Conservation (phyloP, 2,329 filamentous ascomycete species). For the Fusarium gaditjirri region DNA sequence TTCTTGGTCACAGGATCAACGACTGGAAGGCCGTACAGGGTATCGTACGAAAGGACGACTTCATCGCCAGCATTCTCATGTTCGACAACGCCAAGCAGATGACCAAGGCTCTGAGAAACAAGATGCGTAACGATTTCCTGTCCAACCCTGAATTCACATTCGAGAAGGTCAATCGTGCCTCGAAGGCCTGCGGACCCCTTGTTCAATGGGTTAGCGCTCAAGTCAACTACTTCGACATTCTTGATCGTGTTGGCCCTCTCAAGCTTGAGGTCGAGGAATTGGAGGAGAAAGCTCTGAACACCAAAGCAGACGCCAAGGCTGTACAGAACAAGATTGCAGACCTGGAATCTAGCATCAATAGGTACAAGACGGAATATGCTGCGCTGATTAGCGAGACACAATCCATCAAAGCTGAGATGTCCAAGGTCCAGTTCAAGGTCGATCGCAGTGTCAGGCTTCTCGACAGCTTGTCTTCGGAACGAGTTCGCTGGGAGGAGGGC, state of each 20-base stretch:
- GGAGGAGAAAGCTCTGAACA: slow-evolving; percentile 89
- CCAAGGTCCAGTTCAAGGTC: slow-evolving; percentile 95
- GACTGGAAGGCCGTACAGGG: slow-evolving; percentile 93
- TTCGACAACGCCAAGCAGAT: slow-evolving; percentile 97
- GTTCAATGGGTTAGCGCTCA: slow-evolving; percentile 98
- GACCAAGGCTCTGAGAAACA: slow-evolving; percentile 82
- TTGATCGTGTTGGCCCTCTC: slow-evolving; percentile 92
- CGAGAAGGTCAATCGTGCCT: slow-evolving; percentile 94
- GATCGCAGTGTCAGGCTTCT: slow-evolving; percentile 94
- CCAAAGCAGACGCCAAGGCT: slow-evolving; percentile 91
- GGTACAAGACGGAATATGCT: slow-evolving; percentile 96
- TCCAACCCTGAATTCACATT: slow-evolving; percentile 96
- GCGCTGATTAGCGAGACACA: slow-evolving; percentile 96
- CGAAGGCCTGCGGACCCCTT: slow-evolving; percentile 94
- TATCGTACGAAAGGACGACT: slow-evolving; percentile 91
- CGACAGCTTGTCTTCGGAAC: slow-evolving; percentile 93
- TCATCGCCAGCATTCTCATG: slow-evolving; percentile 96
- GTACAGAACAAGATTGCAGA: slow-evolving; percentile 87
- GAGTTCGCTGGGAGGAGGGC: slow-evolving; percentile 93
- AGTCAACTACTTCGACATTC: slow-evolving; percentile 96
- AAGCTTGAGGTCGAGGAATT: slow-evolving; percentile 89
- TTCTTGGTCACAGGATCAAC: slow-evolving; percentile 88
- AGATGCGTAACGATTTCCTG: slow-evolving; percentile 93
- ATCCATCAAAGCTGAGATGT: slow-evolving; percentile 97
- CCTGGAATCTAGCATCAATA: slow-evolving; percentile 90